Base-by-base conservation (phyloP, 805 yeast genomes). In the Metschnikowia koreensis region DNA sequence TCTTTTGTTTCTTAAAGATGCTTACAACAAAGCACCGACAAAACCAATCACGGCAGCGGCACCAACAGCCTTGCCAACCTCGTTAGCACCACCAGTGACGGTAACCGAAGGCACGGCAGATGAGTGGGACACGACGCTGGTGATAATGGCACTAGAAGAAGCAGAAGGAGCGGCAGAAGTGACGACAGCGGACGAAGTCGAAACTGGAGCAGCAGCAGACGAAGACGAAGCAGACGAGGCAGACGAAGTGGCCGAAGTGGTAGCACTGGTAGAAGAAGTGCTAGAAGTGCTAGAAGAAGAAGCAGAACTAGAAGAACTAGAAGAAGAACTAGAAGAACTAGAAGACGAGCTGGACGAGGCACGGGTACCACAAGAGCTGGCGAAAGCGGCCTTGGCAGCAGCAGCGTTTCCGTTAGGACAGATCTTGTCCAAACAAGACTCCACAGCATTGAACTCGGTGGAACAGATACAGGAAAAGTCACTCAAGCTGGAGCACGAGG, bases 391-490 rank as follows among this genome's bases (percentile, higher is more conserved):
- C 62, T 73, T 73, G 54, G 97, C 97, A 48, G 75, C 65, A 46
- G 70, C 81, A 38, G 83, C 75, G 42, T 75, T 69, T 56, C 78
- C 86, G 61, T 76, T 69, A 60, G 96, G 92, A 75, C 97, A 91
- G 54, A 74, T 79, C 53, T 75, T 65, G 51, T 78, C 71, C 70
- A 91, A 76, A 76, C 97, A 91, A 48, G 72, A 55, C 63, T 81
- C 70, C 60, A 90, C 71, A 40, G 79, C 71, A 54, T 70, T 52
- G 58, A 79, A 70, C 61, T 87, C 82, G 50, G 75, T 74, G 41
- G 77, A 68, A 71, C 96, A 88, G 61, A 87, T 71, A 76, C 96
- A 90, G 41, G 72, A 62, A 59, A 89, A 74, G 64, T 87, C 82
- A 67, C 80, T 81, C 67, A 89, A 68, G 51, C 83, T 74, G 53